Conservation (phyloP, 148 eudicot genomes). For the Tetragonia tetragonoides region DNA sequence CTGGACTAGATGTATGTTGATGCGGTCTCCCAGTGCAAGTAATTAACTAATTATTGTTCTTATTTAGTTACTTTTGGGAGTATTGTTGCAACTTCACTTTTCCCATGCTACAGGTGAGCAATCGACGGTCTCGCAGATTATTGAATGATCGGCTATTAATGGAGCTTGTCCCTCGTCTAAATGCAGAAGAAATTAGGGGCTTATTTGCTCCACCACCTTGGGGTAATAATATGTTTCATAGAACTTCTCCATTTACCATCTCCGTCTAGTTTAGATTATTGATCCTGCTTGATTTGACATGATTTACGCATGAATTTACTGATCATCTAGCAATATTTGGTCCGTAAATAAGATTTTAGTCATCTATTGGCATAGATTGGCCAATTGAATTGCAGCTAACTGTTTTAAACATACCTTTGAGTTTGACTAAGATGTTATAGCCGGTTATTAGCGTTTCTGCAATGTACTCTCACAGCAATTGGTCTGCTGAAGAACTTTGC, state of each 20-base stretch:
- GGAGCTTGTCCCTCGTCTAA: constrained; percentile 91
- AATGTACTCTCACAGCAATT: neutral
- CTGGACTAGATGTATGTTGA: neutral
- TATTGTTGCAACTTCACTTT: constrained; percentile 13
- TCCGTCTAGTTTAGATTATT: neutral
- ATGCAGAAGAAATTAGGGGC: constrained; percentile 88
- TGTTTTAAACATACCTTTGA: neutral
- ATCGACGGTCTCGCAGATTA: constrained; percentile 84
- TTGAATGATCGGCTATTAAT: constrained; percentile 82
- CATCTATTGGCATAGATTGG: neutral
- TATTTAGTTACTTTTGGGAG: neutral
- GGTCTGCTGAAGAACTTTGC: neutral
- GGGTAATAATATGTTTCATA: constrained; percentile 43
- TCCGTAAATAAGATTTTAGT: neutral
- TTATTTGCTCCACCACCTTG: constrained; percentile 97
- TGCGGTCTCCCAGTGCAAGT: neutral
- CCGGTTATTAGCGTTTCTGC: neutral
- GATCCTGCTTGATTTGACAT: neutral
- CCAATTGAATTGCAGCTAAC: neutral
- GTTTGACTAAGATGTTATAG: neutral
- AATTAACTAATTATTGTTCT: neutral
- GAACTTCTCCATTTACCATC: neutral
- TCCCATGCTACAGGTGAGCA: constrained; percentile 60
- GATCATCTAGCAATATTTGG: neutral
- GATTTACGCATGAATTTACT: neutral